phyloP scores from a whole-genome alignment of 1,284 basidiomycete species.

The Pseudozyma sp. region DNA sequence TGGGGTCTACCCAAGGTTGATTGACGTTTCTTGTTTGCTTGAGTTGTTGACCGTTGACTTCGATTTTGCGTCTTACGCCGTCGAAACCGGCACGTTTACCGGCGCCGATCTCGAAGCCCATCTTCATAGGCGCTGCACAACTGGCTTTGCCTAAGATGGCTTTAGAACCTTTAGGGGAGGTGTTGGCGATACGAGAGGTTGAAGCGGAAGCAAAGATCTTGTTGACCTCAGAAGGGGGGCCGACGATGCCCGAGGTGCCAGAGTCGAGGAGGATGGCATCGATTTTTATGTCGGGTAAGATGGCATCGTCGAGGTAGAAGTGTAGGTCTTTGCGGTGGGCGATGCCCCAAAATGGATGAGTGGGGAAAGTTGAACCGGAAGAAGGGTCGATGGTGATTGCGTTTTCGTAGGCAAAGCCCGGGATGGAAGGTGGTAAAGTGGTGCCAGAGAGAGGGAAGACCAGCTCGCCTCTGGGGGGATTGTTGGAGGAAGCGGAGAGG shows the following conservation, averaged over 20 bases:
- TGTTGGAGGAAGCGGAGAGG: neutral
- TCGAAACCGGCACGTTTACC: neutral
- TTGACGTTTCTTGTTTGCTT: neutral
- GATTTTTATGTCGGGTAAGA: slow-evolving; percentile 13
- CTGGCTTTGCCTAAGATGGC: slow-evolving; percentile 7
- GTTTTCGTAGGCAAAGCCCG: neutral
- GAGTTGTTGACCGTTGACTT: neutral
- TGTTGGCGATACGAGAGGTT: neutral
- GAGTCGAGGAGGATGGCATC: slow-evolving; percentile 35
- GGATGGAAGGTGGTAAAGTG: slow-evolving; percentile 1
- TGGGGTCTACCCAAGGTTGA: neutral
- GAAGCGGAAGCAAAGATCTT: slow-evolving; percentile 21
- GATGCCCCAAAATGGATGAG: slow-evolving; percentile 33
- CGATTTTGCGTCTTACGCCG: neutral
- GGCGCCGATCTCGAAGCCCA: slow-evolving; percentile 21
- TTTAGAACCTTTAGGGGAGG: neutral
- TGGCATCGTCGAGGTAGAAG: slow-evolving; percentile 6
- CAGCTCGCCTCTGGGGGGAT: slow-evolving; percentile 12
- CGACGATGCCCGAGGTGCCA: slow-evolving; percentile 36
- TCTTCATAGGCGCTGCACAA: neutral
- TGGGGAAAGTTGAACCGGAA: slow-evolving; percentile 17
- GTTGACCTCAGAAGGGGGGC: slow-evolving; percentile 19
- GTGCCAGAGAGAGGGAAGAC: slow-evolving; percentile 33
- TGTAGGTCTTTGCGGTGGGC: slow-evolving; percentile 26
- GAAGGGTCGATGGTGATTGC: slow-evolving; percentile 19